Evolutionary conservation across 805 yeast genomes (phyloP).

Genomic region (Kluyveromyces aestuarii): DNA sequence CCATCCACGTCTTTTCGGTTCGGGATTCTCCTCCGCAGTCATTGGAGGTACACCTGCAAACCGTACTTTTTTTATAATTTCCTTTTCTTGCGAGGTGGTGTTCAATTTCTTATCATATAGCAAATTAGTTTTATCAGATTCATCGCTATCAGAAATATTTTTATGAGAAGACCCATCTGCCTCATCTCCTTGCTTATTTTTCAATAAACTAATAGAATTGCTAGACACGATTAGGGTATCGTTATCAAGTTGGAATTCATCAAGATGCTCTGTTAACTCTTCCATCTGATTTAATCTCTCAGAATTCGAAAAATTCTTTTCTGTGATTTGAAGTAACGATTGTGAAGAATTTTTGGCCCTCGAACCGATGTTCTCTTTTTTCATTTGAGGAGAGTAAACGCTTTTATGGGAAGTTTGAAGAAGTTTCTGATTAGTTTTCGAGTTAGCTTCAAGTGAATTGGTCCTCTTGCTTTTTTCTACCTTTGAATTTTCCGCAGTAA

Average conservation of each 20-base stretch:
- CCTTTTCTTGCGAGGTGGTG: neutral
- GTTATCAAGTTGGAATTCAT: neutral
- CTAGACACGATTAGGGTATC: neutral
- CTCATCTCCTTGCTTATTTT: neutral
- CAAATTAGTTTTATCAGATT: neutral
- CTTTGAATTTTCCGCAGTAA: neutral
- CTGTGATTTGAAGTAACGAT: neutral
- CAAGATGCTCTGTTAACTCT: neutral
- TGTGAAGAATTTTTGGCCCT: neutral
- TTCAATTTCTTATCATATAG: neutral
- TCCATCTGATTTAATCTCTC: neutral
- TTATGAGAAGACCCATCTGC: neutral
- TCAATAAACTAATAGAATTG: neutral
- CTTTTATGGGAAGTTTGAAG: slow-evolving; percentile 18
- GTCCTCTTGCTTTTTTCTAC: slow-evolving; percentile 11
- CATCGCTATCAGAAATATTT: neutral
- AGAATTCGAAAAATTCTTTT: neutral
- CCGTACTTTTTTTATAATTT: slow-evolving; percentile 22
- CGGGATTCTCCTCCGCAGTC: slow-evolving; percentile 21
- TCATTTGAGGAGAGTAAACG: slow-evolving; percentile 2
- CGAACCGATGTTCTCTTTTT: neutral
- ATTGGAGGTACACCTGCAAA: slow-evolving; percentile 30
- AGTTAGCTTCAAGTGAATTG: slow-evolving; percentile 24
- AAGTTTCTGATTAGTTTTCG: slow-evolving; percentile 19
- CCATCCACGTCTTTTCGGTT: slow-evolving; percentile 29